Conservation (phyloP, 164 flowering plant genomes). For the Houttuynia cordata region DNA sequence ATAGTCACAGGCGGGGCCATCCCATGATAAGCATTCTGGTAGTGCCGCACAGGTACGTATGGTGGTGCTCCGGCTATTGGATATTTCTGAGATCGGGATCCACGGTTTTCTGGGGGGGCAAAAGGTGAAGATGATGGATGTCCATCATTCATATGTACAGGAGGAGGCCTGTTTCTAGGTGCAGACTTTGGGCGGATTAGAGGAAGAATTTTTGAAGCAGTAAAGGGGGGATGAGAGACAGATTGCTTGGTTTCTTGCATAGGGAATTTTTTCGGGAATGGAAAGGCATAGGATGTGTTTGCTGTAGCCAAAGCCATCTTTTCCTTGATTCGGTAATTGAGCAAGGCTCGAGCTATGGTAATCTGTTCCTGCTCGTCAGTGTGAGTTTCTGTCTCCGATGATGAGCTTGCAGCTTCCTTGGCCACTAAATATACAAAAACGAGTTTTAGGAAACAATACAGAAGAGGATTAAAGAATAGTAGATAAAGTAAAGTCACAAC, state of each 20-base stretch:
- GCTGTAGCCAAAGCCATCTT: conserved; percentile 31
- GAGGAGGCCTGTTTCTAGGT: conserved; percentile 24
- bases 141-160: conserved; percentile 14
- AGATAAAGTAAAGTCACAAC: too few species aligned
- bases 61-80: conserved; percentile 59
- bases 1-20: conserved; percentile 83
- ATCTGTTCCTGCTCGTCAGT: conserved; percentile 85
- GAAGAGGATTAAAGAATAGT: too few species aligned
- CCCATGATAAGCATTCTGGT: conserved; percentile 38
- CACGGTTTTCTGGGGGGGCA: conserved; percentile 24
- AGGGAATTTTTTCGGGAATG: conserved; percentile 46
- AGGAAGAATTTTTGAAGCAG: conserved; percentile 82
- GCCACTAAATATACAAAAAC: conserved; percentile 48
- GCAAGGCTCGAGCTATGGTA: conserved; percentile 74
- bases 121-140: conserved; percentile 13
- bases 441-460: too few species aligned
- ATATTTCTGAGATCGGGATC: conserved; percentile 33
- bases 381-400: conserved; percentile 47
- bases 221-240: conserved; percentile 41
- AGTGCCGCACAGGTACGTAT: conserved; percentile 56
- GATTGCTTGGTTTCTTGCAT: conserved; percentile 42
- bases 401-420: conserved; percentile 48
- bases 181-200: conserved; percentile 51
- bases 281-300: conserved; percentile 26
- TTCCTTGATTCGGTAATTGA: conserved; percentile 63